phyloP scores from a whole-genome alignment of 2,329 filamentous ascomycete genomes.

The Colletotrichum siamense region DNA sequence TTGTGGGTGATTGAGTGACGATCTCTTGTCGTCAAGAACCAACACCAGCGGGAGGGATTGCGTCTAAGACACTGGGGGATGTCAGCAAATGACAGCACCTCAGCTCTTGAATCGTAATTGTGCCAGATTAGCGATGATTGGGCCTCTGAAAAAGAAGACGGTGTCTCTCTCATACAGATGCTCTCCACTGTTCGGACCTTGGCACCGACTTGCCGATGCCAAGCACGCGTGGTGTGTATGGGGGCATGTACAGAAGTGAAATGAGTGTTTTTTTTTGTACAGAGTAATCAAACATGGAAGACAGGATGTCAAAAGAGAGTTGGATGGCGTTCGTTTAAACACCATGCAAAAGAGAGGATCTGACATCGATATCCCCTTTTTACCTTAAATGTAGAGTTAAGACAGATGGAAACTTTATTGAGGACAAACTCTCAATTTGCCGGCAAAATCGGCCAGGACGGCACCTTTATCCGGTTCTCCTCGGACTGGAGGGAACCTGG shows the following conservation, averaged over 20 bases:
- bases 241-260: background rate
- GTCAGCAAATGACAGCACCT: background rate
- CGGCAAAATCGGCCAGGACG: conserved; percentile 5
- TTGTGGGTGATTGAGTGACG: background rate
- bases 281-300: background rate
- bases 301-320: background rate
- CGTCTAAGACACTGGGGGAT: background rate
- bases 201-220: background rate
- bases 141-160: background rate
- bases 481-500: background rate
- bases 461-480: background rate
- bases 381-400: conserved; percentile 3
- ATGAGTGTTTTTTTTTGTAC: background rate
- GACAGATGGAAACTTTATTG: conserved; percentile 2
- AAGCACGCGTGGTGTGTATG: background rate
- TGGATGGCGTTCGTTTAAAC: background rate
- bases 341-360: background rate
- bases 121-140: background rate
- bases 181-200: background rate
- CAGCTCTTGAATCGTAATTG: background rate
- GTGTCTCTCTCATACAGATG: background rate
- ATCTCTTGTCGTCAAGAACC: background rate
- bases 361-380: background rate
- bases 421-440: background rate
- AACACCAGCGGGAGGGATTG: background rate